Percentiles rank a stretch among this genome's conserved stretches.
These are phyloP conservation scores for Meyerozyma sp. DNA, from an alignment of 1,139 yeast genomes.

Conservation along the genomic window DNA sequence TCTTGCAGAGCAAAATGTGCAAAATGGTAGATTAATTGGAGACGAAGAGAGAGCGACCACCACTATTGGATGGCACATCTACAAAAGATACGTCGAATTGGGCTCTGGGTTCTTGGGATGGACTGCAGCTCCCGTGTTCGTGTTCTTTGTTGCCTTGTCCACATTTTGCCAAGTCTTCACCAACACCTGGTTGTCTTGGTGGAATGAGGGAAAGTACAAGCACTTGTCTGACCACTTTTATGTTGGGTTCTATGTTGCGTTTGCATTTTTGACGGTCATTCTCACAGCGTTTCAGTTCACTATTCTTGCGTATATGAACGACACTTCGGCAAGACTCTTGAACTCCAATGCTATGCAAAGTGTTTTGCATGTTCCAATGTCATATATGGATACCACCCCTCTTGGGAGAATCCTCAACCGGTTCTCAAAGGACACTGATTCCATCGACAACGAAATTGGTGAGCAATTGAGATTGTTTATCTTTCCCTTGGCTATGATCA, in stretches of 20 bases:
- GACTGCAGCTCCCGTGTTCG: slow-evolving; percentile 35
- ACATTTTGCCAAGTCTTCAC: slow-evolving; percentile 62
- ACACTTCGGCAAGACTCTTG: slow-evolving; percentile 40
- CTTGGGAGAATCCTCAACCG: slow-evolving; percentile 56
- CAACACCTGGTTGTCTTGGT: slow-evolving; percentile 81
- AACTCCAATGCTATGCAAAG: slow-evolving; percentile 37
- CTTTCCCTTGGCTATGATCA: slow-evolving; percentile 46
- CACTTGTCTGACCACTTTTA: slow-evolving; percentile 49
- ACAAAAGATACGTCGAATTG: slow-evolving; percentile 42
- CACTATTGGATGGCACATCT: slow-evolving; percentile 38
- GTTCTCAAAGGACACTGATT: slow-evolving; percentile 79
- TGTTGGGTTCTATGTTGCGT: slow-evolving; percentile 66
- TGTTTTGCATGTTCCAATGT: slow-evolving; percentile 51
- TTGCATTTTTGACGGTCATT: slow-evolving; percentile 35
- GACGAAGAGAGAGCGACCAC: slow-evolving; percentile 21
- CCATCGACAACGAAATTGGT: slow-evolving; percentile 68
- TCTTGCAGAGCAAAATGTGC: slow-evolving; percentile 1
- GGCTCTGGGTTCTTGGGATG: slow-evolving; percentile 51
- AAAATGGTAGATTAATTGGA: slow-evolving; percentile 27
- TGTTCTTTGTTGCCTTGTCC: slow-evolving; percentile 38
- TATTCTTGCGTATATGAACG: slow-evolving; percentile 45
- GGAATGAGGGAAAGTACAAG: slow-evolving; percentile 60
- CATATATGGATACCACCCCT: slow-evolving; percentile 56
- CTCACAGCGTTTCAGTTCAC: slow-evolving; percentile 40
- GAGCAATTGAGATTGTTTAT: slow-evolving; percentile 51